Base-by-base conservation (phyloP, 192 early-diverging fungal genomes). In the Kappamyces sp. region DNA sequence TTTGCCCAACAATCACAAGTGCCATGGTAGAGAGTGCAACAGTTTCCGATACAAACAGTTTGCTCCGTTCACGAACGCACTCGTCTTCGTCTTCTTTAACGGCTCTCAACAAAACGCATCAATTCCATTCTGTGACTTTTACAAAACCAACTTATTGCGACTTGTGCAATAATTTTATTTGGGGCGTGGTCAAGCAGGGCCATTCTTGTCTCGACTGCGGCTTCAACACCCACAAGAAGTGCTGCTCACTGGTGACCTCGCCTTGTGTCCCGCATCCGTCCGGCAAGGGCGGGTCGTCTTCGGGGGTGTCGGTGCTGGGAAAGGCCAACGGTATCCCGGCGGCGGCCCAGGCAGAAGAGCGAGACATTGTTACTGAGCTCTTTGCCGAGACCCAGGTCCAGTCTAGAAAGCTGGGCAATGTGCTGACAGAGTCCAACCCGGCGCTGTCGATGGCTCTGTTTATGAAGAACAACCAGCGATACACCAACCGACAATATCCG, bases 161-260 rank as follows among this genome's bases (percentile, higher is more conserved):
- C 58, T 63, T 72, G 38, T 89, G 87, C 65, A 72, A 71, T 49
- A 63, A 81, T 47, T 66, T 88, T 43, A 70, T 89, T 42, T 89
- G 87, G 87, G 87, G 87, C 11, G 55, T 87, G 14, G 74, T 72
- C 12, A 77, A 76, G 48, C 86, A 89, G 59, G 87, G 87, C 3
- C 14, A n/a, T 53, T 58, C 6, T 49, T 29, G 12, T 36, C 30
- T 57, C 47, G 63, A 49, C 39, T 83, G 80, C 67, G 66, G 67
- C 3, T 60, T 59, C 41, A 69, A 75, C 34, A 69, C 69, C 5
- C 82, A 84, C 66, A 77, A 74, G 36, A 68, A 64, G 55, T 84
- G 81, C 62, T 66, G 66, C n/a, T 45, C 66, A 12, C 51, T 66
- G 14, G 64, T 71, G 29, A 55, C 52, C 36, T 15, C 49, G 22